Evolutionary conservation across 2,329 filamentous ascomycete species (phyloP).

Genomic region (Diaporthe citrichinensis): DNA sequence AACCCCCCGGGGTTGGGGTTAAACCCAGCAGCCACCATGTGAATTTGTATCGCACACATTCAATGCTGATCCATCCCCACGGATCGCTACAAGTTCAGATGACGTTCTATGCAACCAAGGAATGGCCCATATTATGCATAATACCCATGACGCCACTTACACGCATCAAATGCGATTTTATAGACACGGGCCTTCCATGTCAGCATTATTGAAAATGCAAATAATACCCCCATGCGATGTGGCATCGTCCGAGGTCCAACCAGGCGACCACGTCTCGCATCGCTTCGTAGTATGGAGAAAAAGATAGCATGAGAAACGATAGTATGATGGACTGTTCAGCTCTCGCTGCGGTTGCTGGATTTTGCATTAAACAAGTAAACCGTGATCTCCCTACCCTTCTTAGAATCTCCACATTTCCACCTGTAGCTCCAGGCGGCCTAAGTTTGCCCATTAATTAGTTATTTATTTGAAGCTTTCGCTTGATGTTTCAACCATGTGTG

Average conservation of each 20-base stretch:
- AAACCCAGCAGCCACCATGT: not conserved
- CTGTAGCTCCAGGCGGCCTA: not conserved
- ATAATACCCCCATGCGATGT: not conserved
- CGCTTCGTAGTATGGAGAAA: not conserved
- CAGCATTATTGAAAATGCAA: not conserved
- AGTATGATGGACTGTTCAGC: not conserved
- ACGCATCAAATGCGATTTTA: not conserved
- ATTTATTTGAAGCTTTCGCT: too few relatives aligned
- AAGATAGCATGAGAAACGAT: not conserved
- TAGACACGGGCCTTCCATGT: not conserved
- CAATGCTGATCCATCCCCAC: not conserved
- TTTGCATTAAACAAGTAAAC: not conserved
- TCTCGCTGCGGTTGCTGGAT: not conserved
- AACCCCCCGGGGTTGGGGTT: not conserved
- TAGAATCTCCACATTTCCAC: not conserved
- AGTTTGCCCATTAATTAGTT: not conserved
- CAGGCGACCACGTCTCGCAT: not conserved
- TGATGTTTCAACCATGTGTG: not conserved
- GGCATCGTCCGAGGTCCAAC: not conserved
- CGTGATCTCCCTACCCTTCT: not conserved
- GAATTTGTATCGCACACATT: not conserved
- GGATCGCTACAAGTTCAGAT: not conserved
- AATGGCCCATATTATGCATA: constrained; percentile 6
- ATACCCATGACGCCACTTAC: not conserved
- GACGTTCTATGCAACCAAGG: not conserved